phyloP scores from a whole-genome alignment of 306 rosid genomes.

The Ormosia emarginata region DNA sequence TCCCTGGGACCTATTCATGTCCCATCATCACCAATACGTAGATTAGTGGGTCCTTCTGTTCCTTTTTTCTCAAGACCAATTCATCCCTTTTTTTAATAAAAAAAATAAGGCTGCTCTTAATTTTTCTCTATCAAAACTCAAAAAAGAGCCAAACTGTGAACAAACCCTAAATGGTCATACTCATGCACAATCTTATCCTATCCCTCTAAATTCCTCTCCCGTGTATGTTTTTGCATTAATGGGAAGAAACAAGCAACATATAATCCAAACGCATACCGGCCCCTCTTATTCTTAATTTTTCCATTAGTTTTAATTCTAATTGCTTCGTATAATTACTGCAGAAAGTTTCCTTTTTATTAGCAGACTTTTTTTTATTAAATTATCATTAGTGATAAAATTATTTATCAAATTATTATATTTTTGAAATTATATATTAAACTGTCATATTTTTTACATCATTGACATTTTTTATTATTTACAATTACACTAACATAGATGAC shows the following conservation, averaged over 20 bases:
- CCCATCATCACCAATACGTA: conserved; percentile 41
- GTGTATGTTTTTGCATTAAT: neutral
- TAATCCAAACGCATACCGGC: neutral
- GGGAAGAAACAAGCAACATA: neutral
- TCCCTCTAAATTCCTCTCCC: neutral
- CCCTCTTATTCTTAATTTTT: neutral
- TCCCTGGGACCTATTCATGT: conserved; percentile 30
- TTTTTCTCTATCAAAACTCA: conserved; percentile 24
- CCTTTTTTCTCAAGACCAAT: conserved; percentile 7
- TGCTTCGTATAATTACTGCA: no score
- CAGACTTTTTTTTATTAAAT: no score
- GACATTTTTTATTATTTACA: no score
- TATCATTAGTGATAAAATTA: no score
- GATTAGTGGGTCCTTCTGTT: conserved; percentile 15
- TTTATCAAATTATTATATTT: no score
- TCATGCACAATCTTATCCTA: neutral
- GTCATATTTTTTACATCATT: no score
- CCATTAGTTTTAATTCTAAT: no score
- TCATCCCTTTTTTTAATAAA: neutral
- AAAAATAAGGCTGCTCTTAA: conserved; percentile 24
- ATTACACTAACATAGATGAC: no score
- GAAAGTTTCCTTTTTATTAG: no score
- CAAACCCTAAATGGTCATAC: neutral
- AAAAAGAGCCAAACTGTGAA: neutral
- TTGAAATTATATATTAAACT: no score